Base-by-base conservation (phyloP, 805 yeast species). In the Starmerella sirachaensis region DNA sequence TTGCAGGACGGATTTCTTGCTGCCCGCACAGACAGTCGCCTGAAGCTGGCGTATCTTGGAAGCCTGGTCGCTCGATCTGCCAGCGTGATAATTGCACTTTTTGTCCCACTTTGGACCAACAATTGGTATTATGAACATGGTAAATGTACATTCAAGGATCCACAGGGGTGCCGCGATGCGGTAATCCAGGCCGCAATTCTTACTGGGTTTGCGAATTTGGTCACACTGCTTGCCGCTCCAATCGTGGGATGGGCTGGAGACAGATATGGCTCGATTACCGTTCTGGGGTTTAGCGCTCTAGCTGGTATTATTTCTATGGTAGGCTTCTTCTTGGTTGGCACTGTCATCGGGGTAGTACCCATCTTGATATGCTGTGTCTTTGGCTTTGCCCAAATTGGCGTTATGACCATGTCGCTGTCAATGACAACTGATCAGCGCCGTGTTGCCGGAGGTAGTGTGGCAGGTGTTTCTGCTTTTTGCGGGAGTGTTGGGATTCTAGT, bases 401-500 rank as follows among this genome's bases (percentile, higher is more conserved):
- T 69, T 25, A 69, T 76, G 24, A 68, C 77, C 33, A 64, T 72
- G 17, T 74, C 83, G 22, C 72, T 77, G 74, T 72, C 82, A 6
- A 61, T 78, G 48, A 65, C 71, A 22, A 65, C 70, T 5, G 69
- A 66, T 36, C 57, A 60, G 26, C 62, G 65, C 21, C 57, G 65
- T 23, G 58, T 56, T 17, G 60, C 65, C 40, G 69, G 71, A 33
- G 85, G 85, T n/a, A 68, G 72, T 32, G 66, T 78, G 28, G 68
- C 78, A 34, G 88, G 88, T 6, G 70, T 76, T 10, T 76, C 74
- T 52, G 69, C 78, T n/a, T 66, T 78, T 38, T 61, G 68, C 46
- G 85, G 84, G 13, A 82, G 82, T 1, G 35, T 74, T 6, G 88
- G 88, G 2, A 75, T 78, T 19, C 57, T 78, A 40, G 36, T 74